Percentiles rank a stretch among this genome's conserved stretches.
These are phyloP conservation scores for Aspergillus japonicus DNA, from an alignment of 2,329 filamentous ascomycete genomes.

Conservation along the genomic window DNA sequence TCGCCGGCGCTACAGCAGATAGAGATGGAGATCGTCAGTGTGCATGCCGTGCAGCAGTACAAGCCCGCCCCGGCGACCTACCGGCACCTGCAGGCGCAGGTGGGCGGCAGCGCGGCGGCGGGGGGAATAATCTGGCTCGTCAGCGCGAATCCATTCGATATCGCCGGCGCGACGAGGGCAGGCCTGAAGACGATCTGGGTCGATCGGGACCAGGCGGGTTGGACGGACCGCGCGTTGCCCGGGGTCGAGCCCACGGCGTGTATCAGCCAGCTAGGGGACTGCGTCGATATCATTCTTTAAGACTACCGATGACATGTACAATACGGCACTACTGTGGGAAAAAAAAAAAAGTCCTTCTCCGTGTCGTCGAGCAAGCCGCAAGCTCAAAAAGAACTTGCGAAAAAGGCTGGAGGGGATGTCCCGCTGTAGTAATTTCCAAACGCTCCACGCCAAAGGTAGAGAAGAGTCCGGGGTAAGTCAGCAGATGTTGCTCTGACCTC, in stretches of 20 bases:
- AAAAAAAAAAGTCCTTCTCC: not conserved
- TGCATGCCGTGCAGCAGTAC: slow-evolving; percentile 60
- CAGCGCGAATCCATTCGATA: slow-evolving; percentile 71
- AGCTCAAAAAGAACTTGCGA: not conserved
- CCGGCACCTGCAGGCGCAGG: slow-evolving; percentile 54
- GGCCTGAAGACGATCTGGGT: slow-evolving; percentile 67
- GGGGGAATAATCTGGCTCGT: slow-evolving; percentile 68
- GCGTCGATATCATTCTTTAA: slow-evolving; percentile 42
- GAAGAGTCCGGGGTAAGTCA: slow-evolving; percentile 49
- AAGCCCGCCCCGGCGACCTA: slow-evolving; percentile 67
- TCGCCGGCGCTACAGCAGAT: slow-evolving; percentile 48
- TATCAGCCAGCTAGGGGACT: slow-evolving; percentile 57
- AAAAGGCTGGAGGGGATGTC: slow-evolving; percentile 29
- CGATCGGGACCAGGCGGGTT: slow-evolving; percentile 61
- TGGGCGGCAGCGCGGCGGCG: slow-evolving; percentile 14
- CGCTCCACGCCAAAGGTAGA: slow-evolving; percentile 40
- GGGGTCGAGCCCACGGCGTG: slow-evolving; percentile 54
- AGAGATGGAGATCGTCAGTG: slow-evolving; percentile 55
- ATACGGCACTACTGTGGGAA: too few relatives aligned
- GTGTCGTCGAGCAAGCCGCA: not conserved
- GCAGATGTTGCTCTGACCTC: slow-evolving; percentile 43
- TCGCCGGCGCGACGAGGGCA: slow-evolving; percentile 61
- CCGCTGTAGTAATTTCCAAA: slow-evolving; percentile 50
- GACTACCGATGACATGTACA: not conserved
- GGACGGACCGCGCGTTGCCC: slow-evolving; percentile 62